phyloP scores from a whole-genome alignment of 2,329 filamentous ascomycete genomes.

The Phialophora chinensis region DNA sequence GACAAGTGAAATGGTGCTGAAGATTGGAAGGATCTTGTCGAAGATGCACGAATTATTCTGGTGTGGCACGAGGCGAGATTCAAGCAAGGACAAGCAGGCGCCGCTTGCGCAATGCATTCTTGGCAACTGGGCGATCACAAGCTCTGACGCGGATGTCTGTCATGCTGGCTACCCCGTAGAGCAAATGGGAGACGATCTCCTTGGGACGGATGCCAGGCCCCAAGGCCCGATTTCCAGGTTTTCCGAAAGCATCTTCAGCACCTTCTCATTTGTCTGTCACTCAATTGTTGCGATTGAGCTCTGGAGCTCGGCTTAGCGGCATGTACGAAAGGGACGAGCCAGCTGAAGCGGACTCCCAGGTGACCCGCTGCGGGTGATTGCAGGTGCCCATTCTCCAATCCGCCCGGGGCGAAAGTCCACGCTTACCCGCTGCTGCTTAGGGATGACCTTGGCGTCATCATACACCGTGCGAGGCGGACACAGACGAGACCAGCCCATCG shows the following conservation, averaged over 20 bases:
- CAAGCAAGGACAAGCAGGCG: slow-evolving; percentile 1
- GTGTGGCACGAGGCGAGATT: neutral
- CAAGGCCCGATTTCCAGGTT: slow-evolving; percentile 13
- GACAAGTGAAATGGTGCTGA: neutral
- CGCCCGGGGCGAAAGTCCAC: slow-evolving; percentile 7
- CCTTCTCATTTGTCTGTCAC: neutral
- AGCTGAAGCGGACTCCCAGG: slow-evolving; percentile 10
- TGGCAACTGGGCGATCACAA: slow-evolving; percentile 7
- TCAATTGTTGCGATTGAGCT: neutral
- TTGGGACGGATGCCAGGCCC: neutral
- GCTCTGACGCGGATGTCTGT: slow-evolving; percentile 22
- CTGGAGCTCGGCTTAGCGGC: neutral
- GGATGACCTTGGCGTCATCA: slow-evolving; percentile 17
- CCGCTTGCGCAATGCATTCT: neutral
- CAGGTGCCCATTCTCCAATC: slow-evolving; percentile 15
- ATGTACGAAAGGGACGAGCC: slow-evolving; percentile 15
- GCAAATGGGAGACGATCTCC: slow-evolving; percentile 16
- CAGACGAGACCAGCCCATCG: too few species aligned
- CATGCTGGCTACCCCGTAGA: slow-evolving; percentile 8
- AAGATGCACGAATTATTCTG: neutral
- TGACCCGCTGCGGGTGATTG: slow-evolving; percentile 15
- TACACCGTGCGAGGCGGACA: neutral
- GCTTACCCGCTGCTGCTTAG: slow-evolving; percentile 3
- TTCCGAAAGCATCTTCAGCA: slow-evolving; percentile 3
- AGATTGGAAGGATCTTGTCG: neutral